Evolutionary conservation across 768 basidiomycete species (phyloP).

Genomic region (Tricholoma matsutake): DNA sequence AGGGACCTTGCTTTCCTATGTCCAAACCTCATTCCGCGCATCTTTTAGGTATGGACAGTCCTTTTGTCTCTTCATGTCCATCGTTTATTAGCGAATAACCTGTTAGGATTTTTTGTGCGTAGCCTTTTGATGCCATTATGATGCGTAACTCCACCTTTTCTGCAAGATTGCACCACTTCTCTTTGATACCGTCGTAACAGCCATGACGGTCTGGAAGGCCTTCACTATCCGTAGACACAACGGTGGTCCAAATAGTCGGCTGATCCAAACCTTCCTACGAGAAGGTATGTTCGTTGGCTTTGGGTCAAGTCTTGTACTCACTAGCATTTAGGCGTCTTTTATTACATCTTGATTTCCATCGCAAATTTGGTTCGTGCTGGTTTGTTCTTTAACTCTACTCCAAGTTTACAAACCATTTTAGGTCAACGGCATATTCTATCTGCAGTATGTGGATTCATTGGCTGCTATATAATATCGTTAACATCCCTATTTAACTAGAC

Average conservation of each 20-base stretch:
- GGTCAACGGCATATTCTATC: slow-evolving; percentile 83
- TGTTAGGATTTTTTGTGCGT: slow-evolving; percentile 57
- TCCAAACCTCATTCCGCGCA: slow-evolving; percentile 84
- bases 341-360: slow-evolving; percentile 82
- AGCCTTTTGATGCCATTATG: slow-evolving; percentile 1
- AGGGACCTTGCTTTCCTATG: slow-evolving; percentile 75
- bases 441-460: slow-evolving; percentile 51
- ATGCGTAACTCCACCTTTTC: slow-evolving; percentile 7
- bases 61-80: background rate
- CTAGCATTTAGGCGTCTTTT: slow-evolving; percentile 61
- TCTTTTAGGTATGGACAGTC: slow-evolving; percentile 55
- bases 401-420: slow-evolving; percentile 15
- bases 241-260: slow-evolving; percentile 71
- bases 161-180: slow-evolving; percentile 75
- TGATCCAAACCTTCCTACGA: slow-evolving; percentile 82
- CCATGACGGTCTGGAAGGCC: slow-evolving; percentile 79
- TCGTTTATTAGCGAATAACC: slow-evolving; percentile 7
- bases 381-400: background rate
- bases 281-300: slow-evolving; percentile 48
- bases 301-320: slow-evolving; percentile 2
- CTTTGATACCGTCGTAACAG: slow-evolving; percentile 77
- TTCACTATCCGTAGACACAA: slow-evolving; percentile 72
- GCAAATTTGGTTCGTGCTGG: slow-evolving; percentile 58
- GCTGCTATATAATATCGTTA: background rate
- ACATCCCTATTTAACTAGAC: slow-evolving; percentile 40